These are phyloP conservation scores for Puccinia hordei DNA, from an alignment of 1,284 basidiomycete genomes.

Conservation along the genomic window DNA sequence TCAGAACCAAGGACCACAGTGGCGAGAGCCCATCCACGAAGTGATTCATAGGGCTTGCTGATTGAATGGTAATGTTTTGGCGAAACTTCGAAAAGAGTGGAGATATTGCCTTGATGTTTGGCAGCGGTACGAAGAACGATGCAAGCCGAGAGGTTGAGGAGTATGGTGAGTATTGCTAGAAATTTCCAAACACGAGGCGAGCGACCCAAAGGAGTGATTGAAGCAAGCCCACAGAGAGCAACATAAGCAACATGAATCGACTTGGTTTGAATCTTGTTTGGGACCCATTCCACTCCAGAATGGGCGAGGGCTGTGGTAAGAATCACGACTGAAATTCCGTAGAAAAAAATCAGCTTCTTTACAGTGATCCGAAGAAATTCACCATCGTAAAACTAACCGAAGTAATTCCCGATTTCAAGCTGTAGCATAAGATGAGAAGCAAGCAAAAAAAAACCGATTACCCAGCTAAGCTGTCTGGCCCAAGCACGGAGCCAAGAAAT, in stretches of 20 bases:
- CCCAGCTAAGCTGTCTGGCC: constrained; percentile 29
- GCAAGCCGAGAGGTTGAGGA: constrained; percentile 10
- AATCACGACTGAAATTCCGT: background rate
- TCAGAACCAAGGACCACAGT: constrained; percentile 7
- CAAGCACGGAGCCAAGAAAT: constrained; percentile 8
- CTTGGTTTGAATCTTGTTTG: background rate
- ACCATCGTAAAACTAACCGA: constrained; percentile 15
- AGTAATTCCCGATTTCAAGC: background rate
- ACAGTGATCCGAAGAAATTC: background rate
- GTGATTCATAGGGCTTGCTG: background rate
- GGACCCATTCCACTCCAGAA: constrained; percentile 17
- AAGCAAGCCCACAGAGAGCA: background rate
- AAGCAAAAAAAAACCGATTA: background rate
- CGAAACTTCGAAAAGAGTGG: background rate
- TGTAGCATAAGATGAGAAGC: constrained; percentile 15
- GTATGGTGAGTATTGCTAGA: background rate
- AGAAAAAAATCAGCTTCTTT: background rate
- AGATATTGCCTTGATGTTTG: background rate
- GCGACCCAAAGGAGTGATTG: background rate
- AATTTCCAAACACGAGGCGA: constrained; percentile 36
- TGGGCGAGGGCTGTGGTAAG: background rate
- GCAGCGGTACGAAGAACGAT: constrained; percentile 4
- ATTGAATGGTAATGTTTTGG: background rate
- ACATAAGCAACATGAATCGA: background rate
- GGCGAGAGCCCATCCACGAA: background rate